Conservation (phyloP, 352 stramenopile species). For the Phytopythium chamaehyphon region DNA sequence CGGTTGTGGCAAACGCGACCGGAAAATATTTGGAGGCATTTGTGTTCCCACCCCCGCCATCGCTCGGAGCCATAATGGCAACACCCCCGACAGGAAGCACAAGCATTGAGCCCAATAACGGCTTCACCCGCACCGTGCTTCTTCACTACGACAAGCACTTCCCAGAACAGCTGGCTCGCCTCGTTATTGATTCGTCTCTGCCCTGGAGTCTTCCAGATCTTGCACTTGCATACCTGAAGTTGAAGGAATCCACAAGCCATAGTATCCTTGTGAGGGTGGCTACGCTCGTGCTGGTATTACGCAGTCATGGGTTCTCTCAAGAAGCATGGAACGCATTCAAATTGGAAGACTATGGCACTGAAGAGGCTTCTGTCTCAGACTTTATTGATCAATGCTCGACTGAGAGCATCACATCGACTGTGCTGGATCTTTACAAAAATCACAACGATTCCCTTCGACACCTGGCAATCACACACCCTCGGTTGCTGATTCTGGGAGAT, state of each 20-base stretch:
- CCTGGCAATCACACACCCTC: conserved; percentile 53
- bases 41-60: conserved; percentile 48
- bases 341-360: background rate
- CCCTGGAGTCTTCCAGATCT: conserved; percentile 69
- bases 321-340: conserved; percentile 29
- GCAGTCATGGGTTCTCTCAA: conserved; percentile 20
- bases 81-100: conserved; percentile 2
- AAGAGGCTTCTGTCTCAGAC: conserved; percentile 2
- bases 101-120: conserved; percentile 1
- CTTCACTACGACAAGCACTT: conserved; percentile 72
- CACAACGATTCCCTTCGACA: conserved; percentile 47
- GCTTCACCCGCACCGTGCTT: conserved; percentile 67
- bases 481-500: conserved; percentile 42
- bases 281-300: conserved; percentile 58
- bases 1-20: conserved; percentile 54
- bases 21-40: conserved; percentile 75
- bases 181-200: conserved; percentile 72
- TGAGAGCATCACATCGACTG: conserved; percentile 26
- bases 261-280: conserved; percentile 60
- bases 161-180: conserved; percentile 61
- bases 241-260: conserved; percentile 40
- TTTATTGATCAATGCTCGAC: conserved; percentile 28
- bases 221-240: conserved; percentile 53
- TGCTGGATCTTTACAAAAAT: conserved; percentile 36
- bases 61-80: conserved; percentile 9